Conservation (phyloP, 106 monocot species). For the Dendrobium officinale region DNA sequence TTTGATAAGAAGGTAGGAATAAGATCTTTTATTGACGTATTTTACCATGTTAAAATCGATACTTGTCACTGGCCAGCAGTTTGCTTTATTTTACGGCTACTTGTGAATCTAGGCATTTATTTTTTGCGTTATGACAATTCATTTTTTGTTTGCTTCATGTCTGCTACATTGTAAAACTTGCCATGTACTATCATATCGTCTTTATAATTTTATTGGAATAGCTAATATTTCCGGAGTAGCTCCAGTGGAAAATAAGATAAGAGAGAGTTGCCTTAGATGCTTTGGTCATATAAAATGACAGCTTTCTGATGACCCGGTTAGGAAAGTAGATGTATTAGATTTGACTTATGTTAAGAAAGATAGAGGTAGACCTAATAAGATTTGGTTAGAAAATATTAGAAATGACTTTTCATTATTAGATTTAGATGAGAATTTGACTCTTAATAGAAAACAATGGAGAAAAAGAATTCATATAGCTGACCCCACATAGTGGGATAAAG, state of each 20-base stretch:
- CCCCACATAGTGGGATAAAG: too few relatives aligned
- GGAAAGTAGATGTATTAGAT: too few relatives aligned
- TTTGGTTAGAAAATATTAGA: too few relatives aligned
- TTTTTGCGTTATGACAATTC: neutral
- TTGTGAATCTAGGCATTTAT: neutral
- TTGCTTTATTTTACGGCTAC: neutral
- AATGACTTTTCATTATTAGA: too few relatives aligned
- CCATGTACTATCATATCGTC: neutral
- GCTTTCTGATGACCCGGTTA: too few relatives aligned
- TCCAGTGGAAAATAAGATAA: neutral
- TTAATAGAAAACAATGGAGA: too few relatives aligned
- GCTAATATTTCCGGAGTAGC: neutral
- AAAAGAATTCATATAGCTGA: too few relatives aligned
- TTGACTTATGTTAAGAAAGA: too few relatives aligned
- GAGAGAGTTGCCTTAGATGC: too few relatives aligned
- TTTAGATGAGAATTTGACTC: too few relatives aligned
- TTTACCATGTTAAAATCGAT: neutral
- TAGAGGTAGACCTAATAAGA: too few relatives aligned
- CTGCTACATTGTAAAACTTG: neutral
- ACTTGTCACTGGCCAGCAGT: neutral
- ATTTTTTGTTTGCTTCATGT: neutral
- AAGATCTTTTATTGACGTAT: neutral
- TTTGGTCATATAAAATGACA: too few relatives aligned
- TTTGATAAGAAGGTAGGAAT: constrained; percentile 72
- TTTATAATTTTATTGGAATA: neutral